phyloP scores from a whole-genome alignment of 495 filamentous ascomycete genomes.

The Talaromyces thailandensis region DNA sequence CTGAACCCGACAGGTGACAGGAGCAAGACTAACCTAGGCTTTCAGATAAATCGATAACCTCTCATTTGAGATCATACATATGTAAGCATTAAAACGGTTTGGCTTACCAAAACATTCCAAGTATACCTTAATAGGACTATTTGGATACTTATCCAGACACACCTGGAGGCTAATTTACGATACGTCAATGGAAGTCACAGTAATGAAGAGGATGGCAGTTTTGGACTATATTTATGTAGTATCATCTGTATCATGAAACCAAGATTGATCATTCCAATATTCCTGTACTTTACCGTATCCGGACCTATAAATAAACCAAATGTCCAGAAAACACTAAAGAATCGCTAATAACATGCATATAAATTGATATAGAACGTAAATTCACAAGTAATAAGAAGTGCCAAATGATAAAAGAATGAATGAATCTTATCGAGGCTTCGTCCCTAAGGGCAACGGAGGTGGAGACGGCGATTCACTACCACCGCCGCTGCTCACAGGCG shows the following conservation, averaged over 20 bases:
- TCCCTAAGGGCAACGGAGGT: constrained; percentile 31
- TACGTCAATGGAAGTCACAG: too few species aligned
- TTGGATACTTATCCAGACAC: too few species aligned
- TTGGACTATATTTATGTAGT: background rate
- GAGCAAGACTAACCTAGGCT: too few species aligned
- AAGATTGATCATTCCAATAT: background rate
- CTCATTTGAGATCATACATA: too few species aligned
- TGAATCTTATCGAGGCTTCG: constrained; percentile 32
- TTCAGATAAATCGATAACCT: too few species aligned
- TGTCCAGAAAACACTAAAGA: background rate
- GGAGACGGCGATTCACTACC: constrained; percentile 18
- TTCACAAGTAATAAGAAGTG: background rate
- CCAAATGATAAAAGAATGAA: background rate
- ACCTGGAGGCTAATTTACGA: too few species aligned
- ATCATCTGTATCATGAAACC: background rate
- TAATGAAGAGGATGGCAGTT: background rate
- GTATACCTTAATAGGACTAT: too few species aligned
- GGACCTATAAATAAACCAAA: background rate
- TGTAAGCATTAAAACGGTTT: too few species aligned
- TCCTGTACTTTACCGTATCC: too few species aligned
- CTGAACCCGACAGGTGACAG: too few species aligned
- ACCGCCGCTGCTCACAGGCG: constrained; percentile 11
- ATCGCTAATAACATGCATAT: background rate
- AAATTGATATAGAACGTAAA: background rate
- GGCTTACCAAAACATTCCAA: too few species aligned